Percentiles rank a stretch among this genome's conserved stretches.
Conservation (phyloP, 257 asterid genomes). For the Solanum infundibuliforme region DNA sequence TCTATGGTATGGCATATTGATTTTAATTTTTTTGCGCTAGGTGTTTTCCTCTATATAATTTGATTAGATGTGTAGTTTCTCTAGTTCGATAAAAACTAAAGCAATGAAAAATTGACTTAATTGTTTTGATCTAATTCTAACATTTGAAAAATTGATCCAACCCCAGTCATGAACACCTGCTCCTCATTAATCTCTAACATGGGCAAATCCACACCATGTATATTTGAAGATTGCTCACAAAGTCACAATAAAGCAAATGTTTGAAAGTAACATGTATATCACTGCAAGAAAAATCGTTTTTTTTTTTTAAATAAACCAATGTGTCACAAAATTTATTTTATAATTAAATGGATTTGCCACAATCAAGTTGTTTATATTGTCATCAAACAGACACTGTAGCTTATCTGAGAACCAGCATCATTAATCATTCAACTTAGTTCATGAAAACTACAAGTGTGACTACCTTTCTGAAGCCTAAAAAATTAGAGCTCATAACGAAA, state of each 20-base stretch:
- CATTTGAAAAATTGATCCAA: neutral
- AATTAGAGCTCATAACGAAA: neutral
- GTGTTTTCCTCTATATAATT: neutral
- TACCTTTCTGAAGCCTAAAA: neutral
- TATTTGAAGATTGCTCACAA: too few species aligned
- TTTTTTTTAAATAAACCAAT: too few species aligned
- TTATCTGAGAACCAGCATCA: neutral
- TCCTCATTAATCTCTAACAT: neutral
- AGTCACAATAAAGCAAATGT: too few species aligned
- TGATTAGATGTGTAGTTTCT: neutral
- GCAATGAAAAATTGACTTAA: neutral
- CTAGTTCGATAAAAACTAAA: neutral
- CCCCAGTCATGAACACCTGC: neutral
- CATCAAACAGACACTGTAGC: neutral
- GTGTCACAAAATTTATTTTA: neutral
- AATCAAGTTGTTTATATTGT: neutral
- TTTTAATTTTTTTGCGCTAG: neutral
- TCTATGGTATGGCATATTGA: neutral
- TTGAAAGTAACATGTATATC: neutral
- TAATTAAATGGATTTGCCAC: neutral
- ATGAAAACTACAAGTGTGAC: neutral
- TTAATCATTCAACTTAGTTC: neutral
- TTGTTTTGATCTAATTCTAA: neutral
- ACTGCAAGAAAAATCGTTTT: neutral
- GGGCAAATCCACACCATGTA: neutral